phyloP scores from a whole-genome alignment of 2,329 filamentous ascomycete genomes.

The Fusarium buharicum region DNA sequence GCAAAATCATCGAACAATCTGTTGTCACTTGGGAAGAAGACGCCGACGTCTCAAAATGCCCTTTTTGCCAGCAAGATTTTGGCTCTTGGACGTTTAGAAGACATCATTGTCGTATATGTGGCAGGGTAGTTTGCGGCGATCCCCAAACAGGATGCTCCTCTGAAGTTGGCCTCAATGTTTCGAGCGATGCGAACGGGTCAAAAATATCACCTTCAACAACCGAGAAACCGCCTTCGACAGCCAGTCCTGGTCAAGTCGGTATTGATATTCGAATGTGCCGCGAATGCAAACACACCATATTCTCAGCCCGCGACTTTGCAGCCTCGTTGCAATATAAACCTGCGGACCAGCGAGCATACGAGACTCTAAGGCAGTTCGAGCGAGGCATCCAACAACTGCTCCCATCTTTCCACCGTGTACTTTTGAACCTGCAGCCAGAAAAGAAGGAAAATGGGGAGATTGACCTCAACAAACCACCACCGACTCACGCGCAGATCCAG shows the following conservation, averaged over 20 bases:
- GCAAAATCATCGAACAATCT: slow-evolving; percentile 87
- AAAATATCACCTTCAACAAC: slow-evolving; percentile 49
- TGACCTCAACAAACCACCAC: slow-evolving; percentile 55
- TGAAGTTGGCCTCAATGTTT: slow-evolving; percentile 83
- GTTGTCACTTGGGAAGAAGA: slow-evolving; percentile 97
- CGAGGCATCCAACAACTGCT: slow-evolving; percentile 83
- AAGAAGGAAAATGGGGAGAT: slow-evolving; percentile 52
- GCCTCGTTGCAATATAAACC: slow-evolving; percentile 74
- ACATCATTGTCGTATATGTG: slow-evolving; percentile 95
- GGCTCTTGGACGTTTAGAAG: slow-evolving; percentile 90
- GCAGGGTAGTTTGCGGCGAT: slow-evolving; percentile 92
- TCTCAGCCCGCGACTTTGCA: slow-evolving; percentile 78
- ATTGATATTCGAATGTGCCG: slow-evolving; percentile 92
- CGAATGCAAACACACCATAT: slow-evolving; percentile 76
- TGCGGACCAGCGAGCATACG: slow-evolving; percentile 82
- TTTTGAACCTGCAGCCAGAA: slow-evolving; percentile 74
- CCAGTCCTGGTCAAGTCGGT: slow-evolving; percentile 63
- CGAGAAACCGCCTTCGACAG: slow-evolving; percentile 53
- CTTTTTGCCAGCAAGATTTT: slow-evolving; percentile 97
- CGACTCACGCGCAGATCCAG: slow-evolving; percentile 74
- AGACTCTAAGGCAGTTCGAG: slow-evolving; percentile 87
- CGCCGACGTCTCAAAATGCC: slow-evolving; percentile 79
- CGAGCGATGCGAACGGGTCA: slow-evolving; percentile 54
- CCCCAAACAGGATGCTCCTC: slow-evolving; percentile 83
- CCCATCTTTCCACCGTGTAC: slow-evolving; percentile 83